Conservation (phyloP, 2,329 filamentous ascomycete species). For the Claviceps maximensis region DNA sequence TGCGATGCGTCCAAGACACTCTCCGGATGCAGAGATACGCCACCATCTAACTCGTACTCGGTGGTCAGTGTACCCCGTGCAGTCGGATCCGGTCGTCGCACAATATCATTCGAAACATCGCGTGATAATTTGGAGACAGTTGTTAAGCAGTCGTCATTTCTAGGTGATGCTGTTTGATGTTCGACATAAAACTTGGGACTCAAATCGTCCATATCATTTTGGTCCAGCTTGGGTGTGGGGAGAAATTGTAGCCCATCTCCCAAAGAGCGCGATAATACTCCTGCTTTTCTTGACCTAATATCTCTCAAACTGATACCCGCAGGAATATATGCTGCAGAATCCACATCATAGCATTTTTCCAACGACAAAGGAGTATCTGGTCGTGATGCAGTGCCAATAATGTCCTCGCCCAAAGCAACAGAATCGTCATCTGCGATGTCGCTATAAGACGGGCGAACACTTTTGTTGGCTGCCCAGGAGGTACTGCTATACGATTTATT, state of each 20-base stretch:
- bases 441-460: slow-evolving; percentile 27
- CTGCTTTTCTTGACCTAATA: slow-evolving; percentile 3
- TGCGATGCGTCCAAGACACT: background rate
- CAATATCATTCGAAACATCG: background rate
- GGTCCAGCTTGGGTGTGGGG: background rate
- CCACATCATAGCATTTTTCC: background rate
- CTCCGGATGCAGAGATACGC: slow-evolving; percentile 1
- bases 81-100: background rate
- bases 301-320: background rate
- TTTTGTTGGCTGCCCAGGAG: slow-evolving; percentile 25
- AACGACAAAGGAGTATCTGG: background rate
- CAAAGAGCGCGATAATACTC: slow-evolving; percentile 4
- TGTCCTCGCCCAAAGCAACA: slow-evolving; percentile 3
- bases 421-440: slow-evolving; percentile 16
- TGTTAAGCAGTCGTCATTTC: background rate
- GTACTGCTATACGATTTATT: slow-evolving; percentile 17
- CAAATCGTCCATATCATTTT: background rate
- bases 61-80: background rate
- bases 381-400: background rate
- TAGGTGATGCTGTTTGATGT: background rate
- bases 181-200: background rate
- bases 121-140: background rate
- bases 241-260: slow-evolving; percentile 3
- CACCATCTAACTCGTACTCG: slow-evolving; percentile 3
- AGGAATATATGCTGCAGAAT: background rate